phyloP scores from a whole-genome alignment of 306 rosid species.

The Gleditsia sinensis region DNA sequence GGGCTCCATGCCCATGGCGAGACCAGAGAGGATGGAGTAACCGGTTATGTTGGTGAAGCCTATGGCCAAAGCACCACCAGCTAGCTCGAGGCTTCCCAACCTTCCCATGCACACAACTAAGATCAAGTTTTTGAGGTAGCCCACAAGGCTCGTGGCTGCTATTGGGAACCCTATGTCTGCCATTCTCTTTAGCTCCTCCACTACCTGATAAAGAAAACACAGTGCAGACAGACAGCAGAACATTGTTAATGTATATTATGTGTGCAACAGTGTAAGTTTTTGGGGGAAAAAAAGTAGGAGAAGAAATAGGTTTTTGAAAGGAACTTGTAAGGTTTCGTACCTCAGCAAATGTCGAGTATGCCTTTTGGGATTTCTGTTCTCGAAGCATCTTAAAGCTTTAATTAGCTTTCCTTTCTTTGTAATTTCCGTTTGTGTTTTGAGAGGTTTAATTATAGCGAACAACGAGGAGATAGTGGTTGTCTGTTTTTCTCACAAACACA shows the following conservation, averaged over 20 bases:
- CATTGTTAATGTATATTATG: neutral
- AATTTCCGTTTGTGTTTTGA: slow-evolving; percentile 17
- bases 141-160: slow-evolving; percentile 60
- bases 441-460: slow-evolving; percentile 23
- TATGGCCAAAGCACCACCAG: slow-evolving; percentile 68
- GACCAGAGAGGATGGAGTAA: slow-evolving; percentile 69
- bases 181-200: slow-evolving; percentile 62
- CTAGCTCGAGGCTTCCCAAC: slow-evolving; percentile 70
- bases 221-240: neutral
- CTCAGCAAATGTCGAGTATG: slow-evolving; percentile 34
- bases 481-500: neutral
- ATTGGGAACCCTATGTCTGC: slow-evolving; percentile 65
- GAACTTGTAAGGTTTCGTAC: slow-evolving; percentile 25
- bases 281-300: neutral
- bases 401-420: neutral
- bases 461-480: slow-evolving; percentile 17
- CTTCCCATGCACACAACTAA: slow-evolving; percentile 72
- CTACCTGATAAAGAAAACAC: slow-evolving; percentile 41
- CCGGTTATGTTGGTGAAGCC: slow-evolving; percentile 83
- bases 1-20: slow-evolving; percentile 79
- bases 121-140: slow-evolving; percentile 69
- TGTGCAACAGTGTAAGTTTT: neutral
- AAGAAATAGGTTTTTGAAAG: neutral
- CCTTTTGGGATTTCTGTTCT: slow-evolving; percentile 32
- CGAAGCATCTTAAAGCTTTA: slow-evolving; percentile 1